Evolutionary conservation across 2,329 filamentous ascomycete genomes (phyloP).

Genomic region (Penicillium sp.): DNA sequence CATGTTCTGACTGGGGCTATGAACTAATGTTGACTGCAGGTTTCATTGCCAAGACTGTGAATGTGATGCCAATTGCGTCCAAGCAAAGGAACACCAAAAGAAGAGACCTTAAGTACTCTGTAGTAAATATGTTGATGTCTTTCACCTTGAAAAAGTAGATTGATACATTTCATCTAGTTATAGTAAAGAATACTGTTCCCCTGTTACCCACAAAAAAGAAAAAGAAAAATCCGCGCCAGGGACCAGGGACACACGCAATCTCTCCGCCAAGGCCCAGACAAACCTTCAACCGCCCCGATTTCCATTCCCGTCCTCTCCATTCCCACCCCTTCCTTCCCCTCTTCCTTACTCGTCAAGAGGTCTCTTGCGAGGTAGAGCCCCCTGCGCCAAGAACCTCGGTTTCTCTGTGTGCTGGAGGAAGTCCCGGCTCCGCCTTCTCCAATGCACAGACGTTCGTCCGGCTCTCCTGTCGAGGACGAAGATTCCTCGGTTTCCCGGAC

Average conservation of each 20-base stretch:
- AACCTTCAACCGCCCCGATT: slow-evolving; percentile 9
- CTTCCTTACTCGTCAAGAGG: slow-evolving; percentile 16
- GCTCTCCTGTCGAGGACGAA: slow-evolving; percentile 43
- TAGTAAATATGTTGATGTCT: background rate
- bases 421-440: slow-evolving; percentile 34
- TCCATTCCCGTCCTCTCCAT: slow-evolving; percentile 8
- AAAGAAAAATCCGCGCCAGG: slow-evolving; percentile 1
- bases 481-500: slow-evolving; percentile 33
- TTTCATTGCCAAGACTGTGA: slow-evolving; percentile 12
- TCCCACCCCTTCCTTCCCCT: slow-evolving; percentile 7
- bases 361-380: slow-evolving; percentile 17
- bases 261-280: slow-evolving; percentile 18
- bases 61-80: slow-evolving; percentile 20
- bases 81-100: background rate
- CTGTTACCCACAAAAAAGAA: slow-evolving; percentile 2
- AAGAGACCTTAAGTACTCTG: background rate
- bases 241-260: slow-evolving; percentile 5
- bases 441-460: slow-evolving; percentile 48
- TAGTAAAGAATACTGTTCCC: background rate
- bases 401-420: slow-evolving; percentile 35
- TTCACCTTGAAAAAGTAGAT: no score
- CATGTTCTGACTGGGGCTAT: background rate
- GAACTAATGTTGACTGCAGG: background rate
- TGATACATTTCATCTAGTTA: no score
- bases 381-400: slow-evolving; percentile 24